Percentiles rank a stretch among this genome's conserved stretches.
Evolutionary conservation across 2,329 filamentous ascomycete species (phyloP).

Genomic region (Aspergillus brasiliensis): DNA sequence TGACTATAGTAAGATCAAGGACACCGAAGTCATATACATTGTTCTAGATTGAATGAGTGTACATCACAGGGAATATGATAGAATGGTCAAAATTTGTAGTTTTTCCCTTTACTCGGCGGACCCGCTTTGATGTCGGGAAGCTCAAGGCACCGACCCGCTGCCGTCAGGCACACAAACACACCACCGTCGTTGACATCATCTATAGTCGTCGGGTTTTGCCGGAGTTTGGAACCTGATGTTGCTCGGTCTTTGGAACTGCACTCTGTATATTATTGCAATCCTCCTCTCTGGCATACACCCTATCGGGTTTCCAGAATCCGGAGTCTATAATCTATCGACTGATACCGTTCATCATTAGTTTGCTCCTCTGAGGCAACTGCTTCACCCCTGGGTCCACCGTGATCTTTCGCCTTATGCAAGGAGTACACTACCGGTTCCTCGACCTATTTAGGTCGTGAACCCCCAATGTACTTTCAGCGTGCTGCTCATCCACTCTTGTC

Average conservation of each 20-base stretch:
- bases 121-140: slow-evolving; percentile 7
- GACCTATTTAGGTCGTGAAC: background rate
- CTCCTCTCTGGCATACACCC: background rate
- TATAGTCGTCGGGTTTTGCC: background rate
- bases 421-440: background rate
- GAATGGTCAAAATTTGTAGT: background rate
- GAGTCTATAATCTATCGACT: background rate
- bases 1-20: too few relatives aligned
- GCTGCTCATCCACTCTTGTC: background rate
- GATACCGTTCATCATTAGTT: background rate
- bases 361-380: background rate
- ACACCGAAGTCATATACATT: too few relatives aligned
- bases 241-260: background rate
- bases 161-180: background rate
- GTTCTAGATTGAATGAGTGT: too few relatives aligned
- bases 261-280: background rate
- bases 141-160: slow-evolving; percentile 4
- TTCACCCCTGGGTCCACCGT: background rate
- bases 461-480: background rate
- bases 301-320: background rate
- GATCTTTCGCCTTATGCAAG: background rate
- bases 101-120: background rate
- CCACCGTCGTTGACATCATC: slow-evolving; percentile 1
- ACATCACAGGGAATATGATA: background rate
- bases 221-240: background rate